Percentiles rank a stretch among this genome's conserved stretches.
Evolutionary conservation across 805 yeast genomes (phyloP).

Genomic region (Starmerella bombicola): DNA sequence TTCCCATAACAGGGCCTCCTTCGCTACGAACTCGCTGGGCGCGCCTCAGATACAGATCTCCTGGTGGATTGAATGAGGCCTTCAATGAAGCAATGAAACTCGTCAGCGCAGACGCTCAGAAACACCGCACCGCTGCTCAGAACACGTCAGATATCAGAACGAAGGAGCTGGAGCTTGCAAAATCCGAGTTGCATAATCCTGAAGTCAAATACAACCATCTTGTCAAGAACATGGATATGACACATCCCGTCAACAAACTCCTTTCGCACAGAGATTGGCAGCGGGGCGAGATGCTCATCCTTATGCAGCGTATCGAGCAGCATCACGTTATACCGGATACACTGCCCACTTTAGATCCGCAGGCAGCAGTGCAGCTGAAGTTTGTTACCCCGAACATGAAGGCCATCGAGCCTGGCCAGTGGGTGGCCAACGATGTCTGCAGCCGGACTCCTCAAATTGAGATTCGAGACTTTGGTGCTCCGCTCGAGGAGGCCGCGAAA

Average conservation of each 20-base stretch:
- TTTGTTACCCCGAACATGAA: constrained; percentile 32
- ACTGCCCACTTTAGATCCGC: constrained; percentile 73
- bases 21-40: constrained; percentile 21
- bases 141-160: constrained; percentile 20
- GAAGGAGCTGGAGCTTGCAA: constrained; percentile 32
- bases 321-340: constrained; percentile 85
- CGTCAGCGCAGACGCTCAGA: constrained; percentile 40
- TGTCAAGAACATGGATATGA: constrained; percentile 44
- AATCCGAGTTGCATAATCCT: constrained; percentile 69
- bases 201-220: constrained; percentile 62
- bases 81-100: constrained; percentile 56
- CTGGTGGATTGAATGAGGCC: constrained; percentile 56
- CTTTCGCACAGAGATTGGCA: constrained; percentile 63
- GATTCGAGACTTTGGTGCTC: constrained; percentile 55
- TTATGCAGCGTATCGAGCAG: constrained; percentile 87
- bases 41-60: constrained; percentile 44
- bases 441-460: constrained; percentile 63
- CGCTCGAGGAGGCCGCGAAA: constrained; percentile 31
- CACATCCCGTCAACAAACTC: constrained; percentile 69
- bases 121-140: constrained; percentile 32
- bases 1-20: constrained; percentile 23
- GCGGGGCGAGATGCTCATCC: constrained; percentile 51
- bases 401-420: constrained; percentile 69
- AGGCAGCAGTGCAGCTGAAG: constrained; percentile 58
- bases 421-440: constrained; percentile 62